Percentiles rank a stretch among this genome's conserved stretches.
phyloP scores from a whole-genome alignment of 1,284 basidiomycete genomes.

The Sanguinoderma infundibulare region DNA sequence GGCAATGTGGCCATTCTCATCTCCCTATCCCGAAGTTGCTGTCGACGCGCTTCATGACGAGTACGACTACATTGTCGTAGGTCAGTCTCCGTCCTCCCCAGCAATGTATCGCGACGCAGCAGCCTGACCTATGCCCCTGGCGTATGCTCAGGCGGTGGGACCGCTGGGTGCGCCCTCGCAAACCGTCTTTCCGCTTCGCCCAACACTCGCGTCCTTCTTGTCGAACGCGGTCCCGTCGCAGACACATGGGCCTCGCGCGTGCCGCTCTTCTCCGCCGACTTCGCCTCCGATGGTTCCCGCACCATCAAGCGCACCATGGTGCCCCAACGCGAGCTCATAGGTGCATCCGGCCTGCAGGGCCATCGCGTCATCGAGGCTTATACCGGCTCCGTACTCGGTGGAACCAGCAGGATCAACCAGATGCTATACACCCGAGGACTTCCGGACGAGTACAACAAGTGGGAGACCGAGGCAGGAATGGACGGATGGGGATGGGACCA shows the following conservation, averaged over 20 bases:
- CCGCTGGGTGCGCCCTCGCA: constrained; percentile 42
- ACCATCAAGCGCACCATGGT: constrained; percentile 29
- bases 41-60: constrained; percentile 17
- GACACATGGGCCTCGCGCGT: constrained; percentile 41
- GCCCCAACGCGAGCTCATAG: constrained; percentile 23
- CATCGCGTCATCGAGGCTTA: constrained; percentile 26
- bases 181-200: constrained; percentile 32
- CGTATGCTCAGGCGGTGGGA: constrained; percentile 33
- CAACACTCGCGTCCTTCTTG: constrained; percentile 36
- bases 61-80: constrained; percentile 33
- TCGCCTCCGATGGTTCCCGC: constrained; percentile 29
- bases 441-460: constrained; percentile 43
- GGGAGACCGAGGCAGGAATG: constrained; percentile 36
- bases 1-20: constrained; percentile 20
- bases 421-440: constrained; percentile 42
- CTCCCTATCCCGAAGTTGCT: constrained; percentile 15
- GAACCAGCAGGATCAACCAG: constrained; percentile 43
- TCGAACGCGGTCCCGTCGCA: constrained; percentile 39
- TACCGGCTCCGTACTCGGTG: constrained; percentile 40
- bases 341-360: constrained; percentile 36
- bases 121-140: background rate
- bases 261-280: constrained; percentile 38
- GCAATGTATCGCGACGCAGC: background rate
- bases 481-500: constrained; percentile 44
- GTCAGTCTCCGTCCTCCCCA: constrained; percentile 6